phyloP scores from a whole-genome alignment of 176 grass and related monocot genomes.

The Aegilops umbellulata region DNA sequence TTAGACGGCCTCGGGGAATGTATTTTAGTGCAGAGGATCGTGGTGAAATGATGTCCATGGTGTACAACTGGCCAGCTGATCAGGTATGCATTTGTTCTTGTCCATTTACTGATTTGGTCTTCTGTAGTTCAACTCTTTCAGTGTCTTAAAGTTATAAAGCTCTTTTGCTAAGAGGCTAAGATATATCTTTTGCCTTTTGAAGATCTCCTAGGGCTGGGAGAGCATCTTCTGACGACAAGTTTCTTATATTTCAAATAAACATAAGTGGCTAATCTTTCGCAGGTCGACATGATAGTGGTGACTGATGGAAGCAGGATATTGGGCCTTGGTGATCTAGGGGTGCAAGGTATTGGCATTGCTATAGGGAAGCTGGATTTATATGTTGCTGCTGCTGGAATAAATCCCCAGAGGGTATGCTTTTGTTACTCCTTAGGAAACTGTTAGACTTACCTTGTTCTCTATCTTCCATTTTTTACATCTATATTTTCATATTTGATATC shows the following conservation, averaged over 20 bases:
- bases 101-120: conserved; percentile 17
- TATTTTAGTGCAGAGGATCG: conserved; percentile 91
- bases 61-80: conserved; percentile 99
- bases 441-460: not conserved
- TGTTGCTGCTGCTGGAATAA: conserved; percentile 98
- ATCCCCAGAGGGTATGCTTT: conserved; percentile 87
- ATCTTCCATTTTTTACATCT: conserved; percentile 4
- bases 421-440: not conserved
- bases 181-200: conserved; percentile 10
- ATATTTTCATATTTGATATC: conserved; percentile 4
- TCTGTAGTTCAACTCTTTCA: not conserved
- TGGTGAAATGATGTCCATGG: conserved; percentile 99
- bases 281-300: conserved; percentile 99
- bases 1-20: conserved; percentile 87
- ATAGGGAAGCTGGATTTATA: conserved; percentile 96
- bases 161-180: not conserved
- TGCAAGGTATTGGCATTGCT: conserved; percentile 96
- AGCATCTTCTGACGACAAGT: not conserved
- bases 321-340: conserved; percentile 97
- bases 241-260: conserved; percentile 23
- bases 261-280: conserved; percentile 9
- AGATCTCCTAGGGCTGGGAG: not conserved
- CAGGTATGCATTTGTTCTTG: conserved; percentile 48
- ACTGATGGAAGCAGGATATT: conserved; percentile 98
- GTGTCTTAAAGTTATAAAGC: conserved; percentile 14